Evolutionary conservation across 2,329 filamentous ascomycete species (phyloP).

Genomic region (Pestalotiopsis sp.): DNA sequence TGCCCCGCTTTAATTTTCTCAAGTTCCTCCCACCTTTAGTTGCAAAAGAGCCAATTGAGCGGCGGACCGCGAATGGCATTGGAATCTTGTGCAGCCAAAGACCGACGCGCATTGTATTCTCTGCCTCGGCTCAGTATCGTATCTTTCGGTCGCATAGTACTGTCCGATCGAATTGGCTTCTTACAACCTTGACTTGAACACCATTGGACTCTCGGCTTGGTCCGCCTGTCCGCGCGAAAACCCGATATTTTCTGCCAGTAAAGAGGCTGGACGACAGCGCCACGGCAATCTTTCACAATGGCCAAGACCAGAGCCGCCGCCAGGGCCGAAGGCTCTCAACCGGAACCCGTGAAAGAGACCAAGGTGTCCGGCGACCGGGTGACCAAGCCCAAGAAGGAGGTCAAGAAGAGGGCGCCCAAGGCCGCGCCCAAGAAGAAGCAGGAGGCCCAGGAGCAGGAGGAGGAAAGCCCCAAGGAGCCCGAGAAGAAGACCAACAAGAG

Average conservation of each 20-base stretch:
- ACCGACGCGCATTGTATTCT: background rate
- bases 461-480: background rate
- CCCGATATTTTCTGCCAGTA: background rate
- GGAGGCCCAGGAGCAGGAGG: background rate
- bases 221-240: background rate
- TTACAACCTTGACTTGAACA: background rate
- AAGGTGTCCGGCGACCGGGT: slow-evolving; percentile 14
- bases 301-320: slow-evolving; percentile 24
- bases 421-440: slow-evolving; percentile 5
- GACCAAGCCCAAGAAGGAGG: slow-evolving; percentile 2
- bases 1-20: background rate
- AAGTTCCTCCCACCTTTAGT: background rate
- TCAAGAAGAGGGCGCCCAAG: slow-evolving; percentile 14
- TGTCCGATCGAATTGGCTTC: background rate
- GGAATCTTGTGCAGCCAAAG: background rate
- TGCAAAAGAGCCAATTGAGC: background rate
- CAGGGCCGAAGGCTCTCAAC: slow-evolving; percentile 24
- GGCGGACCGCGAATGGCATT: background rate
- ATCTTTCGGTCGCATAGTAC: background rate
- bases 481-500: background rate
- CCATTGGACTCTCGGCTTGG: background rate
- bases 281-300: slow-evolving; percentile 18
- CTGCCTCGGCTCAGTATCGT: background rate
- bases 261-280: background rate
- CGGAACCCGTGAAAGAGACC: slow-evolving; percentile 22